Evolutionary conservation across 1,284 basidiomycete species (phyloP).

Genomic region (Neonothopanus nambi): DNA sequence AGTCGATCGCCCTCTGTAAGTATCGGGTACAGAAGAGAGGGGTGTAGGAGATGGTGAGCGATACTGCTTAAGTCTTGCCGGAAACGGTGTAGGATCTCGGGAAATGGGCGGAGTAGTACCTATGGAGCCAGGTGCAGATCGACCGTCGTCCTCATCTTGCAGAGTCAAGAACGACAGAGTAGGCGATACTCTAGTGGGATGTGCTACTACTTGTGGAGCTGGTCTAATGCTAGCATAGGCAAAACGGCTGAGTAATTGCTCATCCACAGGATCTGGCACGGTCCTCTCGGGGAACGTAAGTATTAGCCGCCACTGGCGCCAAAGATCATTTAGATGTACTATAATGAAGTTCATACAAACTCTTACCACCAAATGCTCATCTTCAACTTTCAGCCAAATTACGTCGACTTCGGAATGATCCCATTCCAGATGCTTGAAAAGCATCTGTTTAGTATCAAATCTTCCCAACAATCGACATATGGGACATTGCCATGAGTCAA

Average conservation of each 20-base stretch:
- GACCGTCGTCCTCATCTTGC: background rate
- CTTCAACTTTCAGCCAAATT: constrained; percentile 39
- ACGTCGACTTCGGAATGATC: constrained; percentile 51
- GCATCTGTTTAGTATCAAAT: constrained; percentile 49
- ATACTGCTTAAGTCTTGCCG: background rate
- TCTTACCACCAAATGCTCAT: constrained; percentile 17
- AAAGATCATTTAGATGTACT: background rate
- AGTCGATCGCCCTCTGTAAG: background rate
- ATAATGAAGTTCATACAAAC: constrained; percentile 14
- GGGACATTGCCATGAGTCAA: constrained; percentile 53
- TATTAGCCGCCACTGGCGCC: constrained; percentile 9
- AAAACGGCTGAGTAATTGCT: background rate
- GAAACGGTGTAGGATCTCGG: background rate
- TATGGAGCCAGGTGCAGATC: background rate
- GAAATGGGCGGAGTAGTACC: background rate
- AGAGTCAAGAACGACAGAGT: background rate
- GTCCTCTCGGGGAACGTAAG: constrained; percentile 2
- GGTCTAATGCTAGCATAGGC: background rate
- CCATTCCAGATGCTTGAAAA: constrained; percentile 53
- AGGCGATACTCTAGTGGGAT: too few species aligned
- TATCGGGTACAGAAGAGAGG: background rate
- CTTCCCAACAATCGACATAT: constrained; percentile 54
- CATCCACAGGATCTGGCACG: background rate
- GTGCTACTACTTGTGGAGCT: too few species aligned
- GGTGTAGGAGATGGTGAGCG: background rate